A percentile compares a stretch with the other conserved stretches of the same genome.
Conservation (phyloP, 2,329 filamentous ascomycete genomes). For the Penicillium italicum region DNA sequence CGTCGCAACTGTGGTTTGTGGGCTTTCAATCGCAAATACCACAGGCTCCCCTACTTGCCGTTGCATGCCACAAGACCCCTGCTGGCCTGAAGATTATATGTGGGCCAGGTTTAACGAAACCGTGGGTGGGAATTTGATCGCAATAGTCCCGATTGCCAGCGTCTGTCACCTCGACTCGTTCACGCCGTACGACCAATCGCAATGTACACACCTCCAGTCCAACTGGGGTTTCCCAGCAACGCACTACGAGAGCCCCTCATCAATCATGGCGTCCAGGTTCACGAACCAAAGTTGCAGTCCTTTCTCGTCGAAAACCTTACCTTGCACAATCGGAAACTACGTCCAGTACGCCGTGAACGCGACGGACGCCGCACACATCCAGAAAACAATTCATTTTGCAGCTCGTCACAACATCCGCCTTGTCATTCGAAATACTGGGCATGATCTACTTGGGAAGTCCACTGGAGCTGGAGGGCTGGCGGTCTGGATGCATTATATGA, state of each 20-base stretch:
- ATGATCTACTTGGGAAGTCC: slow-evolving; percentile 44
- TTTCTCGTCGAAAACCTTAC: slow-evolving; percentile 4
- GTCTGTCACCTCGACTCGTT: slow-evolving; percentile 5
- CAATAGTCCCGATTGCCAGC: slow-evolving; percentile 8
- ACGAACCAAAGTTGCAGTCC: not conserved
- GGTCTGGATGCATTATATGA: slow-evolving; percentile 44
- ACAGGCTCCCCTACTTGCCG: not conserved
- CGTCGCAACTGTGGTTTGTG: not conserved
- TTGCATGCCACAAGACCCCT: slow-evolving; percentile 12
- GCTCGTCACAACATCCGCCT: slow-evolving; percentile 26
- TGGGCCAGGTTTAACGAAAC: slow-evolving; percentile 12
- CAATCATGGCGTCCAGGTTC: not conserved
- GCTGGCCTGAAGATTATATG: slow-evolving; percentile 2
- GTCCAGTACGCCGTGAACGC: slow-evolving; percentile 16
- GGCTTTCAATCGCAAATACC: not conserved
- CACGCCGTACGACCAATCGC: not conserved
- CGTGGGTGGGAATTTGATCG: slow-evolving; percentile 5
- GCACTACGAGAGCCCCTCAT: not conserved
- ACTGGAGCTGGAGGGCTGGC: slow-evolving; percentile 31
- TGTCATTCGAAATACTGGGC: slow-evolving; percentile 43
- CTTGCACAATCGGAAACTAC: slow-evolving; percentile 4
- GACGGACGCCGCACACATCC: slow-evolving; percentile 1
- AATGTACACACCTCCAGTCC: not conserved
- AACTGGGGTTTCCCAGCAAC: not conserved
- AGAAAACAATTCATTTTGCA: slow-evolving; percentile 7